Conservation (phyloP, 352 stramenopile species). For the Phytophthora crassamura region DNA sequence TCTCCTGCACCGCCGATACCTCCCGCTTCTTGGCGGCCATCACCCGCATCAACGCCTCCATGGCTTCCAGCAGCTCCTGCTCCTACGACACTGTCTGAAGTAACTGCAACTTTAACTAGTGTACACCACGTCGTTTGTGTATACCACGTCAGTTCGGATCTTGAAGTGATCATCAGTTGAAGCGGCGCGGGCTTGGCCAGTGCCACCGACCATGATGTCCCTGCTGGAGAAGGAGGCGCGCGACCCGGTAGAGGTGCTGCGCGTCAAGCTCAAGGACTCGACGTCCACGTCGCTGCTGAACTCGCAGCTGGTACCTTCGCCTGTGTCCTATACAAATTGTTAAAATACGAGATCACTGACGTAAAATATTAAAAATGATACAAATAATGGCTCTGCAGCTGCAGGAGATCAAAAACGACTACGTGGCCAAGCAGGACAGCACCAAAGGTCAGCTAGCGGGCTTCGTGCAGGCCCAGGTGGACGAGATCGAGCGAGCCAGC, state of each 20-base stretch:
- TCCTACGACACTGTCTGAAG: background rate
- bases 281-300: constrained; percentile 85
- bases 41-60: constrained; percentile 78
- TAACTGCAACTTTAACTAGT: background rate
- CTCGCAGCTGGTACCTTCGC: constrained; percentile 62
- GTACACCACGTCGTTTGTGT: background rate
- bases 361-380: background rate
- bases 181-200: background rate
- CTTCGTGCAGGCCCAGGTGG: constrained; percentile 81
- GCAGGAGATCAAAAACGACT: constrained; percentile 88
- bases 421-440: constrained; percentile 72
- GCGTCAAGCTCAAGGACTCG: constrained; percentile 84
- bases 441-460: constrained; percentile 76
- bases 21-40: constrained; percentile 88
- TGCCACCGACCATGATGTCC: constrained; percentile 64
- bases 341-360: constrained; percentile 1
- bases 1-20: constrained; percentile 62
- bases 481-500: constrained; percentile 86
- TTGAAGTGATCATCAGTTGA: constrained; percentile 26
- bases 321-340: background rate
- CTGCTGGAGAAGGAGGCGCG: constrained; percentile 85
- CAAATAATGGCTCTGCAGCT: constrained; percentile 40
- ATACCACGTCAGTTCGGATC: background rate
- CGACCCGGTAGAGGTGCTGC: constrained; percentile 83
- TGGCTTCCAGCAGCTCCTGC: constrained; percentile 19